A percentile compares a stretch with the other conserved stretches of the same genome.
phyloP scores from a whole-genome alignment of 495 filamentous ascomycete species.

The Neurospora tetraspora region DNA sequence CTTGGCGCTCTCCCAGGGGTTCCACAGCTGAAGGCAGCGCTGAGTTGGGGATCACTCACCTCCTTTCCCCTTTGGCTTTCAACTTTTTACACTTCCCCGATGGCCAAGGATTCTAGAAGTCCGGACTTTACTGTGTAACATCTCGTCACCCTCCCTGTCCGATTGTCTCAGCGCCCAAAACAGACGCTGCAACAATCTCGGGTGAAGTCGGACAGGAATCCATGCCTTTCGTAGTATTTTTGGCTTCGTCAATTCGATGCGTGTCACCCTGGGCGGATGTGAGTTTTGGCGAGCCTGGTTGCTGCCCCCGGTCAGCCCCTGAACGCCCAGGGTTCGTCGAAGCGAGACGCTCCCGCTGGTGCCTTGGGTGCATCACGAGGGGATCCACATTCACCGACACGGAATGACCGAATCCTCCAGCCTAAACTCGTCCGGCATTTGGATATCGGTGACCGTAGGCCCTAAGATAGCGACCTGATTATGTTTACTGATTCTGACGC shows the following conservation, averaged over 20 bases:
- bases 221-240: background rate
- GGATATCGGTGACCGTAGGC: background rate
- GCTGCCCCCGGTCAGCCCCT: background rate
- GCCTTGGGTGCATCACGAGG: background rate
- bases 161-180: background rate
- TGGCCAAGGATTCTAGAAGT: background rate
- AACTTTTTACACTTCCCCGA: background rate
- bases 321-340: background rate
- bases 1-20: background rate
- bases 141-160: background rate
- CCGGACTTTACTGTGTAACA: background rate
- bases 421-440: background rate
- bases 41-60: background rate
- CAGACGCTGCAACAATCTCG: background rate
- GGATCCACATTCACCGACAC: background rate
- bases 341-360: background rate
- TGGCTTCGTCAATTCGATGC: background rate
- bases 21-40: background rate
- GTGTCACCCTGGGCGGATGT: background rate
- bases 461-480: background rate
- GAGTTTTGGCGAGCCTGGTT: background rate
- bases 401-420: background rate
- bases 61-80: background rate
- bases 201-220: background rate
- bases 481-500: background rate